Conservation (phyloP, 345 rosid species). For the Populus ilicifolia region DNA sequence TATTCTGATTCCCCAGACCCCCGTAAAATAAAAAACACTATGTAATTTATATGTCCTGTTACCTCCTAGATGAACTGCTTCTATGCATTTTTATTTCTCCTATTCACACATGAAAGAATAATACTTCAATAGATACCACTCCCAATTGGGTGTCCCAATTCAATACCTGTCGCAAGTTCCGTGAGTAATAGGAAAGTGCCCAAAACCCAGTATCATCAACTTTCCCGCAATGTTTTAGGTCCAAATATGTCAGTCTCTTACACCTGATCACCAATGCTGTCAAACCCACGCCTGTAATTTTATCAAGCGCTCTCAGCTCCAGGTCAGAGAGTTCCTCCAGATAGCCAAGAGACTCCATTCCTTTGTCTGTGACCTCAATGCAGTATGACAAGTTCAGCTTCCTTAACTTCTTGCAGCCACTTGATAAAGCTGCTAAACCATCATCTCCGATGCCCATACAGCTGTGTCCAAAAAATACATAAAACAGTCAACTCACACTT, state of each 20-base stretch:
- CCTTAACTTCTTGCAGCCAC: slow-evolving; percentile 73
- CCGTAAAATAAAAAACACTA: too few relatives aligned
- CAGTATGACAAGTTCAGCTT: slow-evolving; percentile 82
- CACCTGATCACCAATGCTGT: slow-evolving; percentile 58
- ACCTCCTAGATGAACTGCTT: not conserved
- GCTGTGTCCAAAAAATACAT: slow-evolving; percentile 32
- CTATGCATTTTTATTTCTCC: not conserved
- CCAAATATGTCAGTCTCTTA: slow-evolving; percentile 58
- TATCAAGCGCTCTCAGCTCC: slow-evolving; percentile 62
- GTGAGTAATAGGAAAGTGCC: slow-evolving; percentile 61
- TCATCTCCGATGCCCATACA: slow-evolving; percentile 66
- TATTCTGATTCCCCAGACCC: not conserved
- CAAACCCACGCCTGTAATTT: slow-evolving; percentile 61
- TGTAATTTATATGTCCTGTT: not conserved
- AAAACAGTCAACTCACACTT: slow-evolving; percentile 4
- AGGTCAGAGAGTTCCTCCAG: slow-evolving; percentile 60
- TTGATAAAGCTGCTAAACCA: slow-evolving; percentile 66
- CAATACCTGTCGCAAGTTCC: slow-evolving; percentile 78
- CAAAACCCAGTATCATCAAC: slow-evolving; percentile 74
- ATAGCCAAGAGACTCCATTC: slow-evolving; percentile 46
- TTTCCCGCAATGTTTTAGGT: slow-evolving; percentile 66
- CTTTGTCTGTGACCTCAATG: slow-evolving; percentile 53
- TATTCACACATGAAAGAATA: not conserved
- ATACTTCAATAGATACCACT: not conserved
- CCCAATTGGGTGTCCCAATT: not conserved